Evolutionary conservation across 2,329 filamentous ascomycete species (phyloP).

Genomic region (Cladosporium sp.): DNA sequence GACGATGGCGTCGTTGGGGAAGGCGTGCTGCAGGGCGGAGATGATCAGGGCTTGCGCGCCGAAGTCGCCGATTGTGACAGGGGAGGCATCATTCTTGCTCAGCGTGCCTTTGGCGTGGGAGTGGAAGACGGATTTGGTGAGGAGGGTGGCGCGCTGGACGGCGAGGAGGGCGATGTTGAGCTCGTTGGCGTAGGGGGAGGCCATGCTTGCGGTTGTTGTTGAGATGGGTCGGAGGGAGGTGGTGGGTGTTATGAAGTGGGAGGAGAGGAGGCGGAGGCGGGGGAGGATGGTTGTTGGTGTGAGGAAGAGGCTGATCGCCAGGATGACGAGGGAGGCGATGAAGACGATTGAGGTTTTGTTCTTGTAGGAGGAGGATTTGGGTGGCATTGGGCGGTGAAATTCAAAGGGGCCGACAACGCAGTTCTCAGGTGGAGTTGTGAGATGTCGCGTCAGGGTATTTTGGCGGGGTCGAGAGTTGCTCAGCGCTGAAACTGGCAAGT

Average conservation of each 20-base stretch:
- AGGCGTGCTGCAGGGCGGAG: conserved; percentile 79
- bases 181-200: conserved; percentile 64
- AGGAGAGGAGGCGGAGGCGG: conserved; percentile 38
- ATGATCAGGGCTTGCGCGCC: conserved; percentile 97
- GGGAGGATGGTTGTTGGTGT: conserved; percentile 35
- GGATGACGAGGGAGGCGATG: conserved; percentile 29
- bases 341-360: conserved; percentile 6
- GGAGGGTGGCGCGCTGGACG: conserved; percentile 74
- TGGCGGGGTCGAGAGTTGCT: background rate
- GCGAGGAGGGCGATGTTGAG: conserved; percentile 80
- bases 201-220: conserved; percentile 27
- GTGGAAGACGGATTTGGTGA: conserved; percentile 75
- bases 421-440: background rate
- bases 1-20: conserved; percentile 86
- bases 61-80: conserved; percentile 97
- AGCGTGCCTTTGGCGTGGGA: conserved; percentile 93
- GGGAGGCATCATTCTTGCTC: conserved; percentile 91
- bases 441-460: background rate
- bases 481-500: no score
- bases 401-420: background rate
- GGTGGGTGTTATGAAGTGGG: conserved; percentile 23
- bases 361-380: background rate
- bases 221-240: conserved; percentile 7
- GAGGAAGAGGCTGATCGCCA: conserved; percentile 39
- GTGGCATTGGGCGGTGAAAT: conserved; percentile 7